Conservation (phyloP, 2,329 filamentous ascomycete genomes). For the Didymella pinodella region DNA sequence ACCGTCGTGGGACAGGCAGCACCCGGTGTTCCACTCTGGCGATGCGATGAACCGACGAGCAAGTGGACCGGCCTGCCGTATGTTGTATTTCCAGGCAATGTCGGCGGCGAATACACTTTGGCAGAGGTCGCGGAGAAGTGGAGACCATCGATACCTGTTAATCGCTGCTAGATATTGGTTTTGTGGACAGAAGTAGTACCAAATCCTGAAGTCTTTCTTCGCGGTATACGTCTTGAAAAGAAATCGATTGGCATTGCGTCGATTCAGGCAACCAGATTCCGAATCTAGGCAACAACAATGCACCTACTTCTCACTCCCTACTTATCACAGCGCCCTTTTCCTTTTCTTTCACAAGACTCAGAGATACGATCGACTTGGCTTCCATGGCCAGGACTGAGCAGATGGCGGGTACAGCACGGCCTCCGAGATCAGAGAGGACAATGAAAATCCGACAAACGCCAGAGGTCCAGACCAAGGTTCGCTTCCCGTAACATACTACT, state of each 20-base stretch:
- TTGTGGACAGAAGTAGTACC: neutral
- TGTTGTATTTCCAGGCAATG: slow-evolving; percentile 67
- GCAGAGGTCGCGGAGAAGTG: slow-evolving; percentile 26
- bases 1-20: slow-evolving; percentile 65
- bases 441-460: neutral
- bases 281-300: neutral
- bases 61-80: slow-evolving; percentile 63
- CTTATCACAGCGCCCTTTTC: neutral
- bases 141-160: slow-evolving; percentile 23
- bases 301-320: neutral
- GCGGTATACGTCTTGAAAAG: too few species aligned
- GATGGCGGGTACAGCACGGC: neutral
- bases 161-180: slow-evolving; percentile 18
- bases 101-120: slow-evolving; percentile 51
- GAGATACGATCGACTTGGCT: neutral
- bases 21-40: slow-evolving; percentile 66
- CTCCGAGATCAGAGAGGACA: neutral
- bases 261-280: neutral
- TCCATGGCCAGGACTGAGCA: neutral
- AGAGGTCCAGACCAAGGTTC: neutral
- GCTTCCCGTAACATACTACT: neutral
- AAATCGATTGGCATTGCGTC: neutral
- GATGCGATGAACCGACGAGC: slow-evolving; percentile 62
- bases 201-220: too few species aligned
- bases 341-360: neutral